Percentiles rank a stretch among this genome's conserved stretches.
Evolutionary conservation across 2,329 filamentous ascomycete species (phyloP).

Genomic region (Coccinonectria pachysandricola): DNA sequence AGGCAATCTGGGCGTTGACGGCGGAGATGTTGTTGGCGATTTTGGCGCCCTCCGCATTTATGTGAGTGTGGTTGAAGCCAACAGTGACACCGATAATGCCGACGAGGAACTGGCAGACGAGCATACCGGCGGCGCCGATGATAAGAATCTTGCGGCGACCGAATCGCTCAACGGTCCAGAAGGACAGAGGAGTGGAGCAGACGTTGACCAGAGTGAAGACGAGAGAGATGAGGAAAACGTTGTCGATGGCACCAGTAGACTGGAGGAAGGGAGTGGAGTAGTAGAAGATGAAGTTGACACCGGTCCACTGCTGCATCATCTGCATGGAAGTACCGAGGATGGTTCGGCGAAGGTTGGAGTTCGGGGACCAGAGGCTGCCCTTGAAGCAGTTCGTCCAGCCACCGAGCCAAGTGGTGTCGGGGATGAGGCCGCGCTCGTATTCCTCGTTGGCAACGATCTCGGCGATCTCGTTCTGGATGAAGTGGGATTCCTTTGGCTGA

Average conservation of each 20-base stretch:
- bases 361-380: conserved; percentile 50
- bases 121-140: conserved; percentile 70
- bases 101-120: conserved; percentile 78
- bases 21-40: conserved; percentile 45
- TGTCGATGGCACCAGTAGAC: conserved; percentile 61
- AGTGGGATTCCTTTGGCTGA: conserved; percentile 61
- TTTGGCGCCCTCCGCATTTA: conserved; percentile 32
- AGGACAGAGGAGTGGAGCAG: conserved; percentile 73
- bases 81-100: conserved; percentile 61
- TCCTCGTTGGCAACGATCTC: conserved; percentile 86
- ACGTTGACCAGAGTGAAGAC: conserved; percentile 87
- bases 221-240: conserved; percentile 75
- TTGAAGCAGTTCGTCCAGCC: conserved; percentile 61
- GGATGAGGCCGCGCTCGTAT: conserved; percentile 65
- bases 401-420: conserved; percentile 51
- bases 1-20: conserved; percentile 65
- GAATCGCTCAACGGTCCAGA: conserved; percentile 74
- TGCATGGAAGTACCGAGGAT: conserved; percentile 63
- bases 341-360: conserved; percentile 60
- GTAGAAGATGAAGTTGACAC: conserved; percentile 91
- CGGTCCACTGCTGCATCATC: conserved; percentile 72
- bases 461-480: conserved; percentile 66
- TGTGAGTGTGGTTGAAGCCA: conserved; percentile 40
- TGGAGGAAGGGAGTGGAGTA: conserved; percentile 79
- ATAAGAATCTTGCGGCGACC: conserved; percentile 75